These are phyloP conservation scores for Avena eriantha DNA, from an alignment of 176 grass and related monocot species.

Conservation along the genomic window DNA sequence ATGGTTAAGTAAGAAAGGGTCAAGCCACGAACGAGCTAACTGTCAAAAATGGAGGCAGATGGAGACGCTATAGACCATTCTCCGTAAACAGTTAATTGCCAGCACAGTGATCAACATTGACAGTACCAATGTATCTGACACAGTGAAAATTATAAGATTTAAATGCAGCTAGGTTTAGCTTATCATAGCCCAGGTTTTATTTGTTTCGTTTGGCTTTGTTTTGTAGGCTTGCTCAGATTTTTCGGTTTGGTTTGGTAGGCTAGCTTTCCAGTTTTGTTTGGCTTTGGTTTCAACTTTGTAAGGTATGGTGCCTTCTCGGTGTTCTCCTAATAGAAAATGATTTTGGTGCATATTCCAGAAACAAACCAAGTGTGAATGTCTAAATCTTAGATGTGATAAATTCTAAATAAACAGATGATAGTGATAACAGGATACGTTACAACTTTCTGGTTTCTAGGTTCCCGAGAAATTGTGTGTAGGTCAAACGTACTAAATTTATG, in stretches of 20 bases:
- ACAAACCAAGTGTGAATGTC: background rate
- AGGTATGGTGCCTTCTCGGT: background rate
- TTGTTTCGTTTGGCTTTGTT: background rate
- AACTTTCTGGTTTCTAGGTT: conserved; percentile 16
- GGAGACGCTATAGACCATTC: background rate
- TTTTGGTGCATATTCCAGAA: background rate
- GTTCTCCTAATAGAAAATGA: conserved; percentile 5
- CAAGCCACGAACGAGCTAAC: background rate
- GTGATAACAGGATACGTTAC: conserved; percentile 29
- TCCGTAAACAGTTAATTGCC: conserved; percentile 10
- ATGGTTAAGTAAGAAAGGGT: background rate
- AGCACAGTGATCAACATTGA: conserved; percentile 1
- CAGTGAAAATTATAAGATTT: background rate
- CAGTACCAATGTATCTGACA: background rate
- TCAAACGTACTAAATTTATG: conserved; percentile 34
- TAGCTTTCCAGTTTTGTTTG: conserved; percentile 4
- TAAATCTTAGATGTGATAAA: conserved; percentile 4
- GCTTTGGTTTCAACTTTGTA: background rate
- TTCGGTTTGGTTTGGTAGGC: background rate
- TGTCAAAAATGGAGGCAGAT: conserved; percentile 8
- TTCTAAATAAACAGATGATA: conserved; percentile 34
- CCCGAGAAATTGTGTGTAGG: background rate
- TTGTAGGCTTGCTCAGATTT: background rate
- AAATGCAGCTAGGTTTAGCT: background rate
- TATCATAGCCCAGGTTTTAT: background rate